A percentile compares a stretch with the other conserved stretches of the same genome.
Conservation (phyloP, 345 rosid species). For the Anacardium occidentale region DNA sequence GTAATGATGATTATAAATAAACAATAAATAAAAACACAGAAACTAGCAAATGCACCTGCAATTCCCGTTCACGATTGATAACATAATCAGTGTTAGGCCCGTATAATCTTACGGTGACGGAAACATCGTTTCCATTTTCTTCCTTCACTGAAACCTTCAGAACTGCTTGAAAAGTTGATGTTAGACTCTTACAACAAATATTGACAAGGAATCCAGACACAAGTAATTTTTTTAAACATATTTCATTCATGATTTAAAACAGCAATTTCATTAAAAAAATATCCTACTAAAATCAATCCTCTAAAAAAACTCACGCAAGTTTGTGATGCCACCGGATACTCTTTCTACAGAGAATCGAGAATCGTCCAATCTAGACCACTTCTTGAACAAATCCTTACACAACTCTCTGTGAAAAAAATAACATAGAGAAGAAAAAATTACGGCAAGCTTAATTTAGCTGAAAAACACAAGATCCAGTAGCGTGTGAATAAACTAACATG, state of each 20-base stretch:
- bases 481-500: slow-evolving; percentile 46
- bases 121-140: slow-evolving; percentile 43
- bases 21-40: neutral
- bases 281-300: neutral
- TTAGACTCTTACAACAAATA: neutral
- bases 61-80: slow-evolving; percentile 73
- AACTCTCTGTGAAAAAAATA: slow-evolving; percentile 45
- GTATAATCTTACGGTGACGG: slow-evolving; percentile 74
- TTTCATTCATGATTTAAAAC: neutral
- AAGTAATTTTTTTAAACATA: neutral
- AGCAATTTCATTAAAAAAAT: neutral
- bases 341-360: slow-evolving; percentile 67
- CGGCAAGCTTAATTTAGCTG: neutral
- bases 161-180: slow-evolving; percentile 42
- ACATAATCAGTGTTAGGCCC: slow-evolving; percentile 94
- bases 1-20: neutral
- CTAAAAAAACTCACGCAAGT: slow-evolving; percentile 58
- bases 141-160: slow-evolving; percentile 81
- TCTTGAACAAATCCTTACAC: slow-evolving; percentile 80
- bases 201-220: neutral
- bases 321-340: slow-evolving; percentile 94
- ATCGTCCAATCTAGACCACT: slow-evolving; percentile 68
- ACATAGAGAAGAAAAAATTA: slow-evolving; percentile 4
- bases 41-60: slow-evolving; percentile 43
- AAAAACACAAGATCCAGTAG: slow-evolving; percentile 2